Conservation (phyloP, 176 grass and related monocot species). For the Bromus sterilis region DNA sequence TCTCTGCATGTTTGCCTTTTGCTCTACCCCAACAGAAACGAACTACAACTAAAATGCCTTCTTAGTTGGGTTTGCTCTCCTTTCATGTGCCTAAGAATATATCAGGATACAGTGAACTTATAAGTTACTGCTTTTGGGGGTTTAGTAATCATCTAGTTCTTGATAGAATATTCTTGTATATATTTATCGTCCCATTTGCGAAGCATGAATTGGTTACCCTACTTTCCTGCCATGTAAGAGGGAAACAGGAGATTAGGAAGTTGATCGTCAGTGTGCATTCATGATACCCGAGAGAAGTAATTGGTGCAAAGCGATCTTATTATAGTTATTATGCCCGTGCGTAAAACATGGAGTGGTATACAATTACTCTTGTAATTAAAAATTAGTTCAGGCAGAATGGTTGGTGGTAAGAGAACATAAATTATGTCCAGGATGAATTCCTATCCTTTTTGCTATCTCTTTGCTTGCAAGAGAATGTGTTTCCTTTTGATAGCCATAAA, state of each 20-base stretch:
- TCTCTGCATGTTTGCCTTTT: not conserved
- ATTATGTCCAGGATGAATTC: not conserved
- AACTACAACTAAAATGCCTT: not conserved
- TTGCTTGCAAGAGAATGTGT: slow-evolving; percentile 1
- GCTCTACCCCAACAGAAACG: not conserved
- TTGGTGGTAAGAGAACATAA: not conserved
- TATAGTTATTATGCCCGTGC: not conserved
- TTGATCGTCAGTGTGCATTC: not conserved
- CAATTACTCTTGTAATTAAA: not conserved
- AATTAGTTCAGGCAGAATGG: not conserved
- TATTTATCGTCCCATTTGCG: not conserved
- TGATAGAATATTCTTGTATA: not conserved
- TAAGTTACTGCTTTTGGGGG: not conserved
- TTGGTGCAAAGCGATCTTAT: not conserved
- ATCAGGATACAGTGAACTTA: not conserved
- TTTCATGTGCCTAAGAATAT: not conserved
- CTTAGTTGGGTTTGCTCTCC: not conserved
- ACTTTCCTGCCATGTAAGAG: not conserved
- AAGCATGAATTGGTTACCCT: not conserved
- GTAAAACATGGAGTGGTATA: not conserved
- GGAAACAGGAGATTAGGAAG: not conserved
- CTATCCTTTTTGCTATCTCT: not conserved
- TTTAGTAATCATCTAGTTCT: not conserved
- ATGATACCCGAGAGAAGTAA: not conserved
- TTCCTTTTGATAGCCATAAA: not conserved